A percentile compares a stretch with the other conserved stretches of the same genome.
These are phyloP conservation scores for Corynascus novoguineensis DNA, from an alignment of 495 filamentous ascomycete genomes.

Conservation along the genomic window DNA sequence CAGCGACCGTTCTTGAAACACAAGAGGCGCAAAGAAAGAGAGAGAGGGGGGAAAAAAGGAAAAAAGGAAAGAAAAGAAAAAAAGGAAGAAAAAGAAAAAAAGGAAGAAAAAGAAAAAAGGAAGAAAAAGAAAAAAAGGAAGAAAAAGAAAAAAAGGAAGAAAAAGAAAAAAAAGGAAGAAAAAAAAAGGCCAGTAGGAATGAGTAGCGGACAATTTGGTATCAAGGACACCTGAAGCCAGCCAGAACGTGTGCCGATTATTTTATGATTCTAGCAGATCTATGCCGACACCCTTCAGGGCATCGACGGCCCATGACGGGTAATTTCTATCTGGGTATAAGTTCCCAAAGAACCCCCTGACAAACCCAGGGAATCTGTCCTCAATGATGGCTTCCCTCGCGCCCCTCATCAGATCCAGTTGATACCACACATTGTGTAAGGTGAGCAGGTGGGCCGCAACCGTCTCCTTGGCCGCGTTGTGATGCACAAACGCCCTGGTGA, in stretches of 20 bases:
- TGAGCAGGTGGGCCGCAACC: slow-evolving; percentile 87
- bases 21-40: no score
- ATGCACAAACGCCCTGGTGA: slow-evolving; percentile 85
- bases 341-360: slow-evolving; percentile 68
- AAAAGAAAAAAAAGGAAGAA: no score
- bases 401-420: slow-evolving; percentile 74
- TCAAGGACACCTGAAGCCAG: no score
- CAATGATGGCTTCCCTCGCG: slow-evolving; percentile 71
- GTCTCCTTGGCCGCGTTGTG: slow-evolving; percentile 93
- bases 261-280: slow-evolving; percentile 51
- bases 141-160: no score
- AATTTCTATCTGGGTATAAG: slow-evolving; percentile 62
- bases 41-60: neutral
- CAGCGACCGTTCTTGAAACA: no score
- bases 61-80: no score
- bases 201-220: no score
- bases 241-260: neutral
- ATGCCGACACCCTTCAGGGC: slow-evolving; percentile 82
- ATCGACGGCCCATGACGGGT: slow-evolving; percentile 77
- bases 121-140: no score
- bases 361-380: slow-evolving; percentile 75
- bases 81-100: no score
- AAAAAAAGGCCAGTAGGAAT: no score
- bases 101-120: no score
- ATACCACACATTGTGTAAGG: slow-evolving; percentile 92